Evolutionary conservation across 805 yeast genomes (phyloP), one percentile per base, ranked within the genome.

Genomic region (Brettanomyces bruxellensis): DNA sequence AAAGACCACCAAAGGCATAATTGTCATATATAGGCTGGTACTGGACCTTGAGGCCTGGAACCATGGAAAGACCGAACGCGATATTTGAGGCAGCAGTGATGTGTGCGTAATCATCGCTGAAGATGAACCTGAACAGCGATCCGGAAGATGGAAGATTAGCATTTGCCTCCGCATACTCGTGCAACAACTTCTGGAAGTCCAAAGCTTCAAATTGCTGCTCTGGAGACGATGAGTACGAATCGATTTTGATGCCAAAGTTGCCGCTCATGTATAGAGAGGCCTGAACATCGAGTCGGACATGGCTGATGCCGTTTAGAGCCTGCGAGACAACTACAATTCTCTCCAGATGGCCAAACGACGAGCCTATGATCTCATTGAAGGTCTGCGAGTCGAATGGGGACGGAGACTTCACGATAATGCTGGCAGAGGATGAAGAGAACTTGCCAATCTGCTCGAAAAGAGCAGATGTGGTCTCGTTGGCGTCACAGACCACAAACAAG

Each of bases 401-500:
- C 46, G 95, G 91, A 40, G 86, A 78, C 65, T 96, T 78, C 46
- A 82, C 74, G 47, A 90, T 64, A 43, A 83, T 76, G 52, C 89
- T 95, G 44, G 78, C 73, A n/a, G 69, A 64, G 14, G 60, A 51
- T 34, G 60, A 52, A 14, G 52, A 37, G 38, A 40, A 47, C 28
- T 38, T 39, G 12, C n/a, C 25, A 41, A 81, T 67, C 28, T 74
- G 70, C 25, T 67, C 63, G 42, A 75, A 55, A 38, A 86, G 71
- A 47, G 78, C 65, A 9, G 30, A 41, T 46, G 78, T 69, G 14
- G 83, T 68, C 60, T 84, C 89, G 39, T 74, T 65, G 38, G 93
- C 72, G 24, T 96, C 95, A 53, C 84, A 80, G n/a, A 81, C 71
- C 34, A 89, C 91, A 61, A 86, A 81, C n/a, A 90, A 86, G 24